These are phyloP conservation scores for Irpex sp. DNA, from an alignment of 1,284 basidiomycete genomes.

Conservation along the genomic window DNA sequence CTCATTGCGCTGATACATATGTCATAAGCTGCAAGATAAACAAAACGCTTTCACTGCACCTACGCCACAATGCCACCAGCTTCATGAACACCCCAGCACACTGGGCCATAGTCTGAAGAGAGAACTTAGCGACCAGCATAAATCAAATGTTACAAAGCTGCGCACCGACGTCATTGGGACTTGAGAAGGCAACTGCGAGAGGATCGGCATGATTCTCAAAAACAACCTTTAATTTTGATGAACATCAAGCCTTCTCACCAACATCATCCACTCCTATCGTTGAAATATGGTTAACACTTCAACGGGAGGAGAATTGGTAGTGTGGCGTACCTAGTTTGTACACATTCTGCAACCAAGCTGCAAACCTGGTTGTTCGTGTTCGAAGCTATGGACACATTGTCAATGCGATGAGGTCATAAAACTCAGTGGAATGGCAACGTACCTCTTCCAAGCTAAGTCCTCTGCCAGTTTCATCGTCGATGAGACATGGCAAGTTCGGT, in stretches of 20 bases:
- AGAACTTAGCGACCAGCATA: neutral
- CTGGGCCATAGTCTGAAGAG: conserved; percentile 67
- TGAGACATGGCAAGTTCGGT: conserved; percentile 50
- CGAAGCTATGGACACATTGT: conserved; percentile 16
- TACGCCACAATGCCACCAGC: conserved; percentile 71
- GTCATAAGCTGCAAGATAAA: neutral
- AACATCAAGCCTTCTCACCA: neutral
- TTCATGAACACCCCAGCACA: conserved; percentile 78
- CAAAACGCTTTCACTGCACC: conserved; percentile 21
- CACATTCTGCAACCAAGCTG: conserved; percentile 23
- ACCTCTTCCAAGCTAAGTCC: conserved; percentile 23
- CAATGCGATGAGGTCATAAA: neutral
- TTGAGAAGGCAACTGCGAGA: conserved; percentile 27
- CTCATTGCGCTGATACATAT: conserved; percentile 6
- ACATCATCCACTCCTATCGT: conserved; percentile 5
- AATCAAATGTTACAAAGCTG: neutral
- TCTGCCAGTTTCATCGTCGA: conserved; percentile 65
- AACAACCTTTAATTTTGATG: neutral
- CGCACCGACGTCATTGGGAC: conserved; percentile 42
- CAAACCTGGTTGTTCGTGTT: conserved; percentile 21
- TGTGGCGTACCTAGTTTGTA: conserved; percentile 27
- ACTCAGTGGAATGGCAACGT: neutral
- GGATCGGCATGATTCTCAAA: neutral
- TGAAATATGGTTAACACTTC: no score
- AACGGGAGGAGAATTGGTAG: neutral